A percentile compares a stretch with the other conserved stretches of the same genome.
These are phyloP conservation scores for Plasmodium fragile DNA, from an alignment of 169 alveolate species.

Conservation along the genomic window DNA sequence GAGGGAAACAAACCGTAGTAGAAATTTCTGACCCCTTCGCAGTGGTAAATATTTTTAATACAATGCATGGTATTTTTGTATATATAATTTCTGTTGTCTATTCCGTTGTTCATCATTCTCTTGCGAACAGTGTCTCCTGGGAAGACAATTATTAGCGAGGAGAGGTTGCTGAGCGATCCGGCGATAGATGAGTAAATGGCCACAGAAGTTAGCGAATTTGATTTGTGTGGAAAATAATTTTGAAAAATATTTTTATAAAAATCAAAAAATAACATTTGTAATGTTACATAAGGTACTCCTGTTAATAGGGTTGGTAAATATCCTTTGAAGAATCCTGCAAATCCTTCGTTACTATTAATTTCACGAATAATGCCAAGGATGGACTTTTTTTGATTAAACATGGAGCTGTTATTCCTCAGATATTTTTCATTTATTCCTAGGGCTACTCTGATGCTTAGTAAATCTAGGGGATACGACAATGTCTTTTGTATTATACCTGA, in stretches of 20 bases:
- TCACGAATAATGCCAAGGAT: slow-evolving; percentile 70
- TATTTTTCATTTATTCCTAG: slow-evolving; percentile 88
- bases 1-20: slow-evolving; percentile 90
- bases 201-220: slow-evolving; percentile 18
- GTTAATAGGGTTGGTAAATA: slow-evolving; percentile 85
- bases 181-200: slow-evolving; percentile 59
- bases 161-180: slow-evolving; percentile 79
- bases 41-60: slow-evolving; percentile 78
- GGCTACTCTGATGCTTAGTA: slow-evolving; percentile 89
- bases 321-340: slow-evolving; percentile 90
- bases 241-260: slow-evolving; percentile 78
- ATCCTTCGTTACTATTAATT: slow-evolving; percentile 87
- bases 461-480: slow-evolving; percentile 88
- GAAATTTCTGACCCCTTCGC: slow-evolving; percentile 82
- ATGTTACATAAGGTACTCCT: slow-evolving; percentile 91
- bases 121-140: slow-evolving; percentile 91
- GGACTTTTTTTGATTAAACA: slow-evolving; percentile 25
- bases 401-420: slow-evolving; percentile 68
- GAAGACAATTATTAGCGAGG: slow-evolving; percentile 79
- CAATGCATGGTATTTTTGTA: slow-evolving; percentile 85
- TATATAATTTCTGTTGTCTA: slow-evolving; percentile 84
- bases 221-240: slow-evolving; percentile 22
- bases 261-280: slow-evolving; percentile 89
- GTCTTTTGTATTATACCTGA: slow-evolving; percentile 90
- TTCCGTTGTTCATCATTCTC: slow-evolving; percentile 91